A percentile compares a stretch with the other conserved stretches of the same genome.
phyloP scores from a whole-genome alignment of 257 asterid genomes.

The Coffea canephora region DNA sequence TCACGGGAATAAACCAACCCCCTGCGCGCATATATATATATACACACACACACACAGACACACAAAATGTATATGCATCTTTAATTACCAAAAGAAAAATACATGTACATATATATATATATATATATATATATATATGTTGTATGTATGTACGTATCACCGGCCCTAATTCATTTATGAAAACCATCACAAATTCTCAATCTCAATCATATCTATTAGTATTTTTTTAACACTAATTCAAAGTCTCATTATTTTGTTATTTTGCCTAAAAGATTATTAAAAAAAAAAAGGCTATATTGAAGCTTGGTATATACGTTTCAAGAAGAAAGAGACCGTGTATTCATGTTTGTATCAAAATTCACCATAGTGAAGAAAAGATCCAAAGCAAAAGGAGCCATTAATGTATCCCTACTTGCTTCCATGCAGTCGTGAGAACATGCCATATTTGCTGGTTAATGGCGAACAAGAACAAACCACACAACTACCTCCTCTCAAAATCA shows the following conservation, averaged over 20 bases:
- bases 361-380: not conserved
- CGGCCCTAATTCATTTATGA: not conserved
- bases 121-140: too few relatives aligned
- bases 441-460: not conserved
- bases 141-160: too few relatives aligned
- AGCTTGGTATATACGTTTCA: not conserved
- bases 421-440: not conserved
- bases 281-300: not conserved
- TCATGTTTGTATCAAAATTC: too few relatives aligned
- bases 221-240: not conserved
- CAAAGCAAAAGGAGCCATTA: not conserved
- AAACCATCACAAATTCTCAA: not conserved
- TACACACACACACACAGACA: too few relatives aligned
- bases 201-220: too few relatives aligned
- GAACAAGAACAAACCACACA: slow-evolving; percentile 2
- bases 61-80: too few relatives aligned
- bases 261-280: not conserved
- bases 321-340: not conserved
- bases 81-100: too few relatives aligned
- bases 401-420: not conserved
- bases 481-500: slow-evolving; percentile 19
- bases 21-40: too few relatives aligned
- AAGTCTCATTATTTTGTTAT: not conserved
- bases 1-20: not conserved
- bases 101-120: too few relatives aligned